Evolutionary conservation across 2,329 filamentous ascomycete species (phyloP).

Genomic region (Lasiodiplodia hormozganensis): DNA sequence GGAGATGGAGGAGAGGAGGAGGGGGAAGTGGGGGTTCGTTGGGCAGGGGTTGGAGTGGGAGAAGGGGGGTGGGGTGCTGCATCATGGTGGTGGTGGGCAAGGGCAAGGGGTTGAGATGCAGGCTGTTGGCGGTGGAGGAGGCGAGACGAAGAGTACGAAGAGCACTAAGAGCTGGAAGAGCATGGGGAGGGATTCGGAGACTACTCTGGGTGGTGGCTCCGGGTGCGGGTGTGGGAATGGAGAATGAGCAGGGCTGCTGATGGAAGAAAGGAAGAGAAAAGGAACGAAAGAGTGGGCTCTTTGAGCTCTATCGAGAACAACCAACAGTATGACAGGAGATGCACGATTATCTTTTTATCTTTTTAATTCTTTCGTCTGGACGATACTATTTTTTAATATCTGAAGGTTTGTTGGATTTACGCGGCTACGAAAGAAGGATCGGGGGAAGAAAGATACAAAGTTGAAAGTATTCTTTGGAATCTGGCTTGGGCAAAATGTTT

Average conservation of each 20-base stretch:
- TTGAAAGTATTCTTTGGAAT: background rate
- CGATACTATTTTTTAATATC: background rate
- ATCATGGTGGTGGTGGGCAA: background rate
- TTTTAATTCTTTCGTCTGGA: constrained; percentile 12
- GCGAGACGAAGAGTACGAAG: background rate
- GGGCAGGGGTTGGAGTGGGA: background rate
- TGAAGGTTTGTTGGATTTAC: background rate
- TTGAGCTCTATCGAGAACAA: background rate
- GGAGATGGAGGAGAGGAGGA: background rate
- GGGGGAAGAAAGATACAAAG: background rate
- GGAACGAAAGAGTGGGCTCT: background rate
- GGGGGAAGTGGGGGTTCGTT: background rate
- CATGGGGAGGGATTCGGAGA: constrained; percentile 14
- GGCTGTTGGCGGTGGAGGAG: constrained; percentile 31
- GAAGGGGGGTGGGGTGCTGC: constrained; percentile 4
- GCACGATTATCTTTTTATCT: background rate
- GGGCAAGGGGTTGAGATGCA: constrained; percentile 35
- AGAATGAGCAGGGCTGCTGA: background rate
- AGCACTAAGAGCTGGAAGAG: background rate
- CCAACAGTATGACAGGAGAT: background rate
- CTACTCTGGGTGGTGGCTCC: background rate
- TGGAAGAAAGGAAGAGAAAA: background rate
- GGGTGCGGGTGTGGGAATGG: background rate
- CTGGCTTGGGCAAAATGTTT: background rate
- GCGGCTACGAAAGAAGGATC: background rate